Conservation (phyloP, 768 basidiomycete genomes). For the Agaricus sinodeliciosus region DNA sequence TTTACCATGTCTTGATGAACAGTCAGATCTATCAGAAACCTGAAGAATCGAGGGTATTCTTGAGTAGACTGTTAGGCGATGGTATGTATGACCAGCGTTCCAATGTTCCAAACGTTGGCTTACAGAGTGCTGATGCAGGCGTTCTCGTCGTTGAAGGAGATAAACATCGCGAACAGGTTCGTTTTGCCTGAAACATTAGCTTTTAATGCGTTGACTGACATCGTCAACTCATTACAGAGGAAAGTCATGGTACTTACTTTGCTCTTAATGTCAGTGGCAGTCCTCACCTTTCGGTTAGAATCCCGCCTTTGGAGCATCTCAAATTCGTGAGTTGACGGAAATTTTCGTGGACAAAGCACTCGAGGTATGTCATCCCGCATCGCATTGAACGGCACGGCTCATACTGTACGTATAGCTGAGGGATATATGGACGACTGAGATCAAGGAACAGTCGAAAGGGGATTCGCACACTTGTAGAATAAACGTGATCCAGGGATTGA, state of each 20-base stretch:
- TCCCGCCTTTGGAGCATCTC: conserved; percentile 57
- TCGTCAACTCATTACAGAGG: conserved; percentile 20
- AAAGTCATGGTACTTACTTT: conserved; percentile 32
- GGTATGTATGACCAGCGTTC: conserved; percentile 17
- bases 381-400: too few species aligned
- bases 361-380: conserved; percentile 25
- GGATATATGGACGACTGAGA: conserved; percentile 33
- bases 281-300: conserved; percentile 31
- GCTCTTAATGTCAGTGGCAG: background rate
- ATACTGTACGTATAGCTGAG: conserved; percentile 29
- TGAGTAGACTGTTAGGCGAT: conserved; percentile 37
- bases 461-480: conserved; percentile 26
- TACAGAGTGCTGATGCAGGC: conserved; percentile 22
- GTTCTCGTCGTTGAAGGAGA: conserved; percentile 44
- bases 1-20: conserved; percentile 60
- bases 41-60: conserved; percentile 24
- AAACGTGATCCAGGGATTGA: conserved; percentile 60
- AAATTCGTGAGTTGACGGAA: conserved; percentile 50
- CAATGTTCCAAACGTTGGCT: too few species aligned
- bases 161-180: conserved; percentile 40
- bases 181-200: background rate
- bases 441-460: conserved; percentile 9
- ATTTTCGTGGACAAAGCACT: conserved; percentile 53
- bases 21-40: conserved; percentile 52
- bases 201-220: background rate